Evolutionary conservation across 164 flowering plant species (phyloP).

Genomic region (Warburgia ugandensis): DNA sequence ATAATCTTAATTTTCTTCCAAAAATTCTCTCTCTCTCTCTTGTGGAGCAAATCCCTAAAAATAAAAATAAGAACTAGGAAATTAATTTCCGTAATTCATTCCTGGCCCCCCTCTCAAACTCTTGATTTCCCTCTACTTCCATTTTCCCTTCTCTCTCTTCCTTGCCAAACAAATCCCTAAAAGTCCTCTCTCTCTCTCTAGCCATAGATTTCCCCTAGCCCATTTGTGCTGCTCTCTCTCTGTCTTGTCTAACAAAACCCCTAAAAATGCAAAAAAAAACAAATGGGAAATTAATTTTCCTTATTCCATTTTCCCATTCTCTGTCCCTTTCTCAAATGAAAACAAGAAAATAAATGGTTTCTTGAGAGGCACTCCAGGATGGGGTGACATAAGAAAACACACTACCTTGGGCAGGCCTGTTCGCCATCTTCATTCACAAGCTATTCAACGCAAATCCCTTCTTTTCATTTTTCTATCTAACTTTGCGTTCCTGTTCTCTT

Average conservation of each 20-base stretch:
- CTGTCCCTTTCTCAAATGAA: not conserved
- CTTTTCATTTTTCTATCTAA: not conserved
- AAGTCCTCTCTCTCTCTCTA: not conserved
- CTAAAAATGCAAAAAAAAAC: constrained; percentile 2
- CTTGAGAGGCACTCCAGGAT: constrained; percentile 28
- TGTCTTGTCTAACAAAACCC: not conserved
- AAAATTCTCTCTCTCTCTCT: not conserved
- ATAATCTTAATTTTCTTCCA: no score
- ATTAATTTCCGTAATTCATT: not conserved
- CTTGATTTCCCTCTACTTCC: not conserved
- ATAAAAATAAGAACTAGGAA: not conserved
- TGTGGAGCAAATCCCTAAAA: not conserved
- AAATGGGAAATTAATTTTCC: not conserved
- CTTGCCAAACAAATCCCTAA: not conserved
- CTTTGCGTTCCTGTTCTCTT: not conserved
- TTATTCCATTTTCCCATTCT: not conserved
- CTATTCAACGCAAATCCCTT: constrained; percentile 10
- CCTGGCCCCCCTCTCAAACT: not conserved
- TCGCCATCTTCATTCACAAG: constrained; percentile 14
- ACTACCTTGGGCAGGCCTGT: constrained; percentile 9
- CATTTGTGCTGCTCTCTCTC: not conserved
- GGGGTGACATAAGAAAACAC: constrained; percentile 13
- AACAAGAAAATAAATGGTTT: constrained; percentile 5
- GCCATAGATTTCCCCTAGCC: not conserved
- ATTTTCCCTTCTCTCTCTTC: not conserved